phyloP scores from a whole-genome alignment of 768 basidiomycete species.

The Asterophora parasitica region DNA sequence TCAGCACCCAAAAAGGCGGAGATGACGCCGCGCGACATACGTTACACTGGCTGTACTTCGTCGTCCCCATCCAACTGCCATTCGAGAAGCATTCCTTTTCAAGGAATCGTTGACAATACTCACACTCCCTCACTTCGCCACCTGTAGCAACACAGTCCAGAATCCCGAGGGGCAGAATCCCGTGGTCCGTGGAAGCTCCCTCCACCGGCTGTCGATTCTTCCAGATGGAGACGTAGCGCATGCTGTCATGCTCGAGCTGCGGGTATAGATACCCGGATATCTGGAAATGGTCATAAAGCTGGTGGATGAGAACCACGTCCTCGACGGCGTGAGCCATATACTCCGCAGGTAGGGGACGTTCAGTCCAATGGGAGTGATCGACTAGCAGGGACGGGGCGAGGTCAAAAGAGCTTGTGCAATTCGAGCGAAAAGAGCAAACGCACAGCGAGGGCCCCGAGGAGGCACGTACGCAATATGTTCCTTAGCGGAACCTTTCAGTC shows the following conservation, averaged over 20 bases:
- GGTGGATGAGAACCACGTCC: constrained; percentile 6
- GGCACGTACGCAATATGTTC: neutral
- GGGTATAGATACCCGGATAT: constrained; percentile 1
- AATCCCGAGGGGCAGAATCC: constrained; percentile 2
- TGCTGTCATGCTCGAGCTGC: neutral
- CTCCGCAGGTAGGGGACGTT: neutral
- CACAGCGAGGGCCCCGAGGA: neutral
- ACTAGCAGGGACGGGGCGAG: neutral
- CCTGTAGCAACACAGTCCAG: neutral
- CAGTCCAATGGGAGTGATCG: constrained; percentile 6
- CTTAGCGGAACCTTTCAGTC: neutral
- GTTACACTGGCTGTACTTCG: neutral
- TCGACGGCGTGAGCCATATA: constrained; percentile 3
- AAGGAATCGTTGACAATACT: neutral
- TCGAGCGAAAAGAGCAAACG: neutral
- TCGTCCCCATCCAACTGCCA: neutral
- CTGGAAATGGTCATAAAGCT: neutral
- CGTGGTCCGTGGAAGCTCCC: neutral
- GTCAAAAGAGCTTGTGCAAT: neutral
- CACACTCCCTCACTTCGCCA: neutral
- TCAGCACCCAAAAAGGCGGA: too few species aligned
- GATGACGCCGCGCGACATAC: neutral
- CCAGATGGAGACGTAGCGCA: constrained; percentile 8
- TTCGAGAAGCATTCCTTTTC: neutral
- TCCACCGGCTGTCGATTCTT: neutral